Percentiles rank a stretch among this genome's conserved stretches.
These are phyloP conservation scores for Phytophthora europaea DNA, from an alignment of 352 stramenopile species.

Conservation along the genomic window DNA sequence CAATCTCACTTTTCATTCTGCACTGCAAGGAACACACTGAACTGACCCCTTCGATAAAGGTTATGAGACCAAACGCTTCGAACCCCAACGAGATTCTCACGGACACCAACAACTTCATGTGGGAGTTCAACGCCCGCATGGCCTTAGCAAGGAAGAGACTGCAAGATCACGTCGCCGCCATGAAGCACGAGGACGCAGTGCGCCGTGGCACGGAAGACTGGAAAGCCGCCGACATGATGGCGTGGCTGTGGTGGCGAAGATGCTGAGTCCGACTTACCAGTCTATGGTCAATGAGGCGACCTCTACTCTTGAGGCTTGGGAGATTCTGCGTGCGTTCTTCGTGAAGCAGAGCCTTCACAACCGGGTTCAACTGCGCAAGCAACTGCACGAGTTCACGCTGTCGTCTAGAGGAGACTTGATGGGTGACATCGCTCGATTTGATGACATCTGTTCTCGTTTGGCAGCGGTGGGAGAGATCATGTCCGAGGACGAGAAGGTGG, in stretches of 20 bases:
- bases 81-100: constrained; percentile 21
- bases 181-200: constrained; percentile 20
- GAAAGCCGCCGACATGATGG: constrained; percentile 14
- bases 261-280: constrained; percentile 20
- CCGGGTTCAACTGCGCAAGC: constrained; percentile 34
- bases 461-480: constrained; percentile 20
- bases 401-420: constrained; percentile 16
- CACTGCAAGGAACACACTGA: neutral
- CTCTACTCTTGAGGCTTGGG: constrained; percentile 21
- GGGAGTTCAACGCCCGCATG: constrained; percentile 30
- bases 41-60: constrained; percentile 2
- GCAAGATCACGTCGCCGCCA: constrained; percentile 9
- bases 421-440: constrained; percentile 20
- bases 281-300: constrained; percentile 17
- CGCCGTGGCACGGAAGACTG: constrained; percentile 19
- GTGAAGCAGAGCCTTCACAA: constrained; percentile 31
- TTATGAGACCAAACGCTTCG: constrained; percentile 23
- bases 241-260: constrained; percentile 17
- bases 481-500: constrained; percentile 22
- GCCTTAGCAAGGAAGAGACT: constrained; percentile 22
- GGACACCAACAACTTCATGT: constrained; percentile 27
- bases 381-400: constrained; percentile 29
- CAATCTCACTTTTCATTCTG: constrained; percentile 3
- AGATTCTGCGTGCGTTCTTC: constrained; percentile 24
- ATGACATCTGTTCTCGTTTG: constrained; percentile 26